Evolutionary conservation across 768 basidiomycete genomes (phyloP), one percentile per base, ranked within the genome.

Genomic region (Favolaschia claudopus): DNA sequence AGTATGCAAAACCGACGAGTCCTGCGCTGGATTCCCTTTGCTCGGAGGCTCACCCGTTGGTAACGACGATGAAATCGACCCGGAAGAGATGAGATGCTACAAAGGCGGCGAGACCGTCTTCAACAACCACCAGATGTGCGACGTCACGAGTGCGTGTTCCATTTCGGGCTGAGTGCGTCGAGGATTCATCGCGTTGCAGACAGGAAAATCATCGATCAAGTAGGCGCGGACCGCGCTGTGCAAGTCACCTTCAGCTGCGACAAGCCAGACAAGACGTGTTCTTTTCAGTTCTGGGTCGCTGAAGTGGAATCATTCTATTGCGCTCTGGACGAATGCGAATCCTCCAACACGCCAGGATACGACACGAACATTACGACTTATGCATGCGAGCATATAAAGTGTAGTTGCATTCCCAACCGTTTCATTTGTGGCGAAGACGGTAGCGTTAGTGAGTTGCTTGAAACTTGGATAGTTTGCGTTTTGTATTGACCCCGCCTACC

Each of bases 271-370:
- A 76, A 77, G 5, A 85, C 85, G 1, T 99, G 97, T 71, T 86
- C 87, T 22, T 99, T 99, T 82, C 96, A 99, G 74, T 99, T 99
- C 78, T 99, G 97, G 97, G 93, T 95, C 9, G 95, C 91, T 7
- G 82, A 92, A 66, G 84, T 94, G 54, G 96, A 99, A 72, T 96
- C 94, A 0, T 99, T 99, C 75, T 98, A 97, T 75, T 99, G 97
- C 74, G 85, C 86, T 10, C 82, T 99, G 51, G 82, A 91, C 38
- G 71, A 83, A 17, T 99, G 97, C 70, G 72, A 69, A 4, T 86
- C 86, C 7, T 69, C 79, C 32, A 69, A 57, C 1, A 71, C 72
- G 25, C 67, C 77, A 1, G 87, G 83, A 7, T 89, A 86, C 69
- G 84, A 89, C 52, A 75, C 77, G 24, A 95, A 97, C 68, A 76